Evolutionary conservation across 2,329 filamentous ascomycete genomes (phyloP).

Genomic region (Sporothrix protearum): DNA sequence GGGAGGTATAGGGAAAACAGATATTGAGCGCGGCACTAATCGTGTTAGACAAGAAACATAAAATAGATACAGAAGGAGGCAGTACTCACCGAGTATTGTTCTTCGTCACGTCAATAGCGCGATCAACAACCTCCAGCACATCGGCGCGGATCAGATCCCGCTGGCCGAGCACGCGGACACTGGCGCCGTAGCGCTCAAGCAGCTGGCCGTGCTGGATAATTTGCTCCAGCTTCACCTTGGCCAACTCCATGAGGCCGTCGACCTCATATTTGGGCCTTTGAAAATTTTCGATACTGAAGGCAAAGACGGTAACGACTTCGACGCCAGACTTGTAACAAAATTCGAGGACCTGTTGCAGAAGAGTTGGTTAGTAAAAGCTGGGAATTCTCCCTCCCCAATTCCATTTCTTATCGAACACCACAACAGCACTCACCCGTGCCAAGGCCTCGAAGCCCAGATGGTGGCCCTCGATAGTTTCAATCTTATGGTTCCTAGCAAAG

Average conservation of each 20-base stretch:
- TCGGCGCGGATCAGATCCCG: constrained; percentile 79
- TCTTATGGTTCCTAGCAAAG: constrained; percentile 83
- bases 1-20: constrained; percentile 95
- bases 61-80: neutral
- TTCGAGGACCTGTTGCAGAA: constrained; percentile 68
- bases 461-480: constrained; percentile 95
- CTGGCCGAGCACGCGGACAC: constrained; percentile 80
- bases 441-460: constrained; percentile 93
- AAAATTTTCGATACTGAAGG: constrained; percentile 99
- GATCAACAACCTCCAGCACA: constrained; percentile 83
- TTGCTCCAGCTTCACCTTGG: constrained; percentile 90
- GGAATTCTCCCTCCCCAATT: too few species aligned
- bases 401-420: neutral
- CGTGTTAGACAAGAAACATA: neutral
- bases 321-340: constrained; percentile 98
- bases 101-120: constrained; percentile 79
- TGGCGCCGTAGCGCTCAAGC: constrained; percentile 86
- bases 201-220: constrained; percentile 90
- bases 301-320: constrained; percentile 94
- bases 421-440: constrained; percentile 62
- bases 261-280: constrained; percentile 96
- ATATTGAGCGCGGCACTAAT: constrained; percentile 70
- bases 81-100: constrained; percentile 69
- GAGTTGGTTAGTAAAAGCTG: neutral
- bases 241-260: constrained; percentile 94